Evolutionary conservation across 352 stramenopile genomes (phyloP).

Genomic region (Phytopythium boreale): DNA sequence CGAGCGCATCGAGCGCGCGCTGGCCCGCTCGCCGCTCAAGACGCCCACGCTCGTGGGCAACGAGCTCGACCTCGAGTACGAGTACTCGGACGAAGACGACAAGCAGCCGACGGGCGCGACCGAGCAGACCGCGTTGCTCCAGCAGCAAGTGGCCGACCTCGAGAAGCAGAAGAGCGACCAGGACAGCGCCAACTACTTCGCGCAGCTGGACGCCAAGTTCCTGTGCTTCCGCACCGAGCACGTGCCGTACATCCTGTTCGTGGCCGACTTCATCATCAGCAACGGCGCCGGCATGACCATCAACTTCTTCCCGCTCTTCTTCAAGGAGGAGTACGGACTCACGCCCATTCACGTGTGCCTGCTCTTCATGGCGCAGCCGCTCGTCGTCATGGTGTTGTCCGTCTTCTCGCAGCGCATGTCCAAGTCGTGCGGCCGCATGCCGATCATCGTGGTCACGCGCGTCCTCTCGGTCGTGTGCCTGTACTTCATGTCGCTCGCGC

Average conservation of each 20-base stretch:
- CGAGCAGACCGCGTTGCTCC: background rate
- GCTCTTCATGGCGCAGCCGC: conserved; percentile 63
- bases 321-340: conserved; percentile 75
- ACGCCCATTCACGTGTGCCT: conserved; percentile 68
- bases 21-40: conserved; percentile 27
- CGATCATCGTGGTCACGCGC: conserved; percentile 67
- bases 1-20: background rate
- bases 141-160: conserved; percentile 4
- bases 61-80: conserved; percentile 59
- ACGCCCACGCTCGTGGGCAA: conserved; percentile 51
- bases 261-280: conserved; percentile 82
- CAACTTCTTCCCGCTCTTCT: conserved; percentile 85
- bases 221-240: conserved; percentile 63
- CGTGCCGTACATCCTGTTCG: conserved; percentile 67
- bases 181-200: conserved; percentile 12
- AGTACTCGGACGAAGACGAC: conserved; percentile 46
- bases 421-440: conserved; percentile 58
- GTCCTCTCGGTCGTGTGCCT: conserved; percentile 56
- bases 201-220: conserved; percentile 37
- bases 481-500: conserved; percentile 57
- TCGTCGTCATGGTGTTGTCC: conserved; percentile 70
- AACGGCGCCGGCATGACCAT: conserved; percentile 84
- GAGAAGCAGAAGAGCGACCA: conserved; percentile 18
- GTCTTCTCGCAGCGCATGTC: conserved; percentile 49
- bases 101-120: background rate